Evolutionary conservation across 2,329 filamentous ascomycete species (phyloP).

Genomic region (Penicillium brasilianum): DNA sequence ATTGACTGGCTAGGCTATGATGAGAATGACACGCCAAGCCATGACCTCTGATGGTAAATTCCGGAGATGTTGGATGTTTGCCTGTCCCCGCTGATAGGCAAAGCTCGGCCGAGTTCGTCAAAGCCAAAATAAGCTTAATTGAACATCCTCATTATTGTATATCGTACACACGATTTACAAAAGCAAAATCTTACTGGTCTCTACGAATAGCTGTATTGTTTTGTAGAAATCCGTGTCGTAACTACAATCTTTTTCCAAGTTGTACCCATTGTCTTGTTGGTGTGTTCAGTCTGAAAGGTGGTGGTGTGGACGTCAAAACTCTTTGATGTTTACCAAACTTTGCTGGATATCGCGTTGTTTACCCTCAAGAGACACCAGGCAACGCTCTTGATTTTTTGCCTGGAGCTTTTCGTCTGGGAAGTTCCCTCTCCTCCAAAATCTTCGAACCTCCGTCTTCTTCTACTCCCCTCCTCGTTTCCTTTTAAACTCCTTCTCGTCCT

Average conservation of each 20-base stretch:
- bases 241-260: neutral
- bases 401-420: neutral
- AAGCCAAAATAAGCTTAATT: neutral
- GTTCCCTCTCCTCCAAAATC: slow-evolving; percentile 9
- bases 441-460: neutral
- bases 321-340: neutral
- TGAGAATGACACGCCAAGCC: neutral
- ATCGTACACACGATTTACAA: neutral
- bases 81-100: neutral
- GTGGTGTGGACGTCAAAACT: neutral
- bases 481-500: slow-evolving; percentile 12
- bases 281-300: neutral
- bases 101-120: neutral
- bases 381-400: neutral
- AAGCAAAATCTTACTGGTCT: neutral
- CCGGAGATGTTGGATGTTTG: neutral
- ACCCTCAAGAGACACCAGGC: neutral
- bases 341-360: neutral
- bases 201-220: neutral
- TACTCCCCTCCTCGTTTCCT: neutral
- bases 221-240: neutral
- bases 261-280: neutral
- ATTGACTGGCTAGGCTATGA: neutral
- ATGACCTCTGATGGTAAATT: too few relatives aligned
- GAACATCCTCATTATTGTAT: neutral